Conservation (phyloP, 805 yeast species). For the Ogataea zsoltii region DNA sequence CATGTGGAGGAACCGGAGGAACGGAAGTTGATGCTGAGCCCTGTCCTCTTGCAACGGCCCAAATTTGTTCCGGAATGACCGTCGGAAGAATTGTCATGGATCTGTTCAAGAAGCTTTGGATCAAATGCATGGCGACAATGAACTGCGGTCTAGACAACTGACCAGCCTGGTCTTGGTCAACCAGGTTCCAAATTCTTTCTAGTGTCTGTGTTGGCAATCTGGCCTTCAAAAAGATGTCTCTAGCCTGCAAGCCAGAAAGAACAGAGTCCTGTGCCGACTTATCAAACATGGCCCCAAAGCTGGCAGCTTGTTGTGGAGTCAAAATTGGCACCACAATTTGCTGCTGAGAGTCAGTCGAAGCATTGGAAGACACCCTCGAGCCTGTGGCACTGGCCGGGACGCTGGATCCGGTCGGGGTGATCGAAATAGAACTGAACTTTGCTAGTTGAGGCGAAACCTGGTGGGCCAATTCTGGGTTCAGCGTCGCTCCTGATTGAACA, state of each 20-base stretch:
- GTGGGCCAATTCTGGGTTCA: conserved; percentile 51
- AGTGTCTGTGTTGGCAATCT: conserved; percentile 73
- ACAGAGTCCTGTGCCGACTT: conserved; percentile 57
- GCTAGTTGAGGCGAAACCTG: conserved; percentile 62
- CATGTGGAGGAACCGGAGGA: conserved; percentile 15
- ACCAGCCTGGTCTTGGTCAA: conserved; percentile 77
- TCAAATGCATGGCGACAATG: conserved; percentile 91
- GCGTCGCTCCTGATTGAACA: conserved; percentile 69
- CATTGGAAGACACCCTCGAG: conserved; percentile 37
- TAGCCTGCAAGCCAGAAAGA: conserved; percentile 77
- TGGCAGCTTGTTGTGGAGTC: conserved; percentile 56
- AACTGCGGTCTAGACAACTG: conserved; percentile 72
- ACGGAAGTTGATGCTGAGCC: conserved; percentile 17
- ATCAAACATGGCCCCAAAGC: conserved; percentile 71
- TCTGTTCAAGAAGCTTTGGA: conserved; percentile 72
- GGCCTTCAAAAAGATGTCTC: conserved; percentile 86
- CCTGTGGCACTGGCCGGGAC: conserved; percentile 19
- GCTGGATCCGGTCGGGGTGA: conserved; percentile 39
- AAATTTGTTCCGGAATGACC: conserved; percentile 34
- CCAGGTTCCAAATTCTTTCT: conserved; percentile 87
- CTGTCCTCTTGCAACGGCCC: conserved; percentile 31
- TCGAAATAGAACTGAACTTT: conserved; percentile 45
- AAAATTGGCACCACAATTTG: conserved; percentile 50
- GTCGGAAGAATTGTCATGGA: conserved; percentile 50
- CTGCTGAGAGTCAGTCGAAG: conserved; percentile 30